phyloP scores from a whole-genome alignment of 164 flowering plant species.

The Paratinospora sagittata region DNA sequence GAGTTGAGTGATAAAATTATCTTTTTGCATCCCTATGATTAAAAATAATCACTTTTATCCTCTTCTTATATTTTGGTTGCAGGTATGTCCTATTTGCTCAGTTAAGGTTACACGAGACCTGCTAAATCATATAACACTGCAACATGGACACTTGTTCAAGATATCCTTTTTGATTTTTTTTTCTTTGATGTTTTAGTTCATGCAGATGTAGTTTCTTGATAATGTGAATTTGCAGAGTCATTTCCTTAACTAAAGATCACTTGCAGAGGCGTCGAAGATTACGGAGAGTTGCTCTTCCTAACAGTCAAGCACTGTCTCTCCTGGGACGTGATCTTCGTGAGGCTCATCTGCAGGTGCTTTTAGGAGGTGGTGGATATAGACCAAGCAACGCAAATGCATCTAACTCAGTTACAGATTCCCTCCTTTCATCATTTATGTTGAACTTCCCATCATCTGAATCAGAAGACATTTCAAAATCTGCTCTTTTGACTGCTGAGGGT shows the following conservation, averaged over 20 bases:
- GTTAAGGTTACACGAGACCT: conserved; percentile 72
- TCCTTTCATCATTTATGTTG: conserved; percentile 67
- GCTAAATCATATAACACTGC: conserved; percentile 74
- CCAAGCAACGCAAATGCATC: conserved; percentile 47
- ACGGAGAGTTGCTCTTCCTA: conserved; percentile 73
- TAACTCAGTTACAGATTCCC: conserved; percentile 49
- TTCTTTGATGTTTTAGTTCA: background rate
- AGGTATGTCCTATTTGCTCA: conserved; percentile 85
- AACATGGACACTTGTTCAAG: conserved; percentile 80
- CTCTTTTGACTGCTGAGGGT: conserved; percentile 46
- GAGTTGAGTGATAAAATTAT: background rate
- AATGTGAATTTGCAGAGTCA: background rate
- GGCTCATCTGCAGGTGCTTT: conserved; percentile 80
- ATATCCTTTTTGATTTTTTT: conserved; percentile 48
- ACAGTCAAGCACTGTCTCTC: conserved; percentile 63
- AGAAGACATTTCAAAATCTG: conserved; percentile 72
- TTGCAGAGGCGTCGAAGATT: conserved; percentile 75
- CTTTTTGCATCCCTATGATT: too few species aligned
- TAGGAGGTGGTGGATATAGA: conserved; percentile 68
- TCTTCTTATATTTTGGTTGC: conserved; percentile 23
- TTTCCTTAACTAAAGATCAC: conserved; percentile 47
- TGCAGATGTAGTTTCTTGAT: background rate
- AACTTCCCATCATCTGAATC: conserved; percentile 61
- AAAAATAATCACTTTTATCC: background rate
- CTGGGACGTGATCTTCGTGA: conserved; percentile 85